These are phyloP conservation scores for Dactylellina sp. DNA, from an alignment of 2,329 filamentous ascomycete species.

Conservation along the genomic window DNA sequence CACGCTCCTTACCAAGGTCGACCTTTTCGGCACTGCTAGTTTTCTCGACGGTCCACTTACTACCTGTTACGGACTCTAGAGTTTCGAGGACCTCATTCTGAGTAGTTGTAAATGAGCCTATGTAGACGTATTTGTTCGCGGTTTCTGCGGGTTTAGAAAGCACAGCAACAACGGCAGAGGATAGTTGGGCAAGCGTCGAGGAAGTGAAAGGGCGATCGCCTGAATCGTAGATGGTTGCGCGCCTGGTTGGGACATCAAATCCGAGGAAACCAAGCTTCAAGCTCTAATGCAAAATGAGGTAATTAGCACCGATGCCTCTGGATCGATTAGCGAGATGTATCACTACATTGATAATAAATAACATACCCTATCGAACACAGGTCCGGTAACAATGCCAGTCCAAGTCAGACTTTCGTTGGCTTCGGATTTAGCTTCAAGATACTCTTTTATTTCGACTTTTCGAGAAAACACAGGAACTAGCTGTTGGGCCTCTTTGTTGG, in stretches of 20 bases:
- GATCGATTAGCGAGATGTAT: not conserved
- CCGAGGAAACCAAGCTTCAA: conserved; percentile 68
- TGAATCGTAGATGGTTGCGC: conserved; percentile 70
- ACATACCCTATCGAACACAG: conserved; percentile 73
- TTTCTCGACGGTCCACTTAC: conserved; percentile 67
- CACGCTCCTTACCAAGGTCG: conserved; percentile 65
- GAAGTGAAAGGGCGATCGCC: conserved; percentile 69
- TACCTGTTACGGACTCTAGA: conserved; percentile 68
- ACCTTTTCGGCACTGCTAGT: conserved; percentile 63
- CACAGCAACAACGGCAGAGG: conserved; percentile 68
- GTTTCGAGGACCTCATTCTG: conserved; percentile 71
- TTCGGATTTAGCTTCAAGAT: conserved; percentile 68
- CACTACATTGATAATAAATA: conserved; percentile 12
- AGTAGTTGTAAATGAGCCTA: conserved; percentile 71
- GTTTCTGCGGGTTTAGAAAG: conserved; percentile 68
- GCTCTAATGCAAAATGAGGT: conserved; percentile 62
- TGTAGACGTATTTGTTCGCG: conserved; percentile 70
- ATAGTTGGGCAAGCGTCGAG: conserved; percentile 69
- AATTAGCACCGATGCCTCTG: not conserved
- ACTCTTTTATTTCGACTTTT: conserved; percentile 63
- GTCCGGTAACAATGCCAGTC: conserved; percentile 71
- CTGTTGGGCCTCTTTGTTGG: conserved; percentile 35
- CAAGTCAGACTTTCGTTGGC: conserved; percentile 68
- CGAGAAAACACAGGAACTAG: conserved; percentile 46
- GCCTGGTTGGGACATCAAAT: conserved; percentile 67